A percentile compares a stretch with the other conserved stretches of the same genome.
phyloP scores from a whole-genome alignment of 768 basidiomycete genomes.

The Inosperma sp. region DNA sequence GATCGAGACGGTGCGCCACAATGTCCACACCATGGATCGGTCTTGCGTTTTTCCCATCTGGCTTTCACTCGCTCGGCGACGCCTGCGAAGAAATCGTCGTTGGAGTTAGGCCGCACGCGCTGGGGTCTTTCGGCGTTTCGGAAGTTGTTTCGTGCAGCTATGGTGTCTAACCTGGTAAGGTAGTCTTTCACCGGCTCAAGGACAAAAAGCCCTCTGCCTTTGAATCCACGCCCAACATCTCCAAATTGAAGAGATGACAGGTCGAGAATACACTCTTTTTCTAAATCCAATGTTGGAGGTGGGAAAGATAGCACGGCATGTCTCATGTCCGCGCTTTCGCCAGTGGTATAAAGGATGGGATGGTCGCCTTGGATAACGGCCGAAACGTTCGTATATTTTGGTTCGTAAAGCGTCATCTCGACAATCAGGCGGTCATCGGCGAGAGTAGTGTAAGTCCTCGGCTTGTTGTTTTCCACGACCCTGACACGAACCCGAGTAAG shows the following conservation, averaged over 20 bases:
- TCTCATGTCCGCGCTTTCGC: slow-evolving; percentile 2
- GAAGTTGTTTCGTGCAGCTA: slow-evolving; percentile 17
- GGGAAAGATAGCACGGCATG: slow-evolving; percentile 22
- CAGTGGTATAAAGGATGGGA: slow-evolving; percentile 15
- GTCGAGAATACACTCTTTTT: slow-evolving; percentile 21
- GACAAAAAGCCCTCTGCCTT: slow-evolving; percentile 21
- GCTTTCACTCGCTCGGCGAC: slow-evolving; percentile 18
- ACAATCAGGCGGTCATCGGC: slow-evolving; percentile 14
- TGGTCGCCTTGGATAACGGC: slow-evolving; percentile 9
- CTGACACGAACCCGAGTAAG: slow-evolving; percentile 18
- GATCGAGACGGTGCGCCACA: slow-evolving; percentile 21
- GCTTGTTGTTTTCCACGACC: slow-evolving; percentile 11
- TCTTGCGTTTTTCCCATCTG: slow-evolving; percentile 19
- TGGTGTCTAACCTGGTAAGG: slow-evolving; percentile 13
- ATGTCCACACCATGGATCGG: slow-evolving; percentile 21
- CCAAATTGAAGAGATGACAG: slow-evolving; percentile 24
- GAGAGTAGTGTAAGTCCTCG: slow-evolving; percentile 12
- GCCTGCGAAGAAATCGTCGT: slow-evolving; percentile 11
- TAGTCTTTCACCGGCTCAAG: slow-evolving; percentile 18
- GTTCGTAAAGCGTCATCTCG: slow-evolving; percentile 17
- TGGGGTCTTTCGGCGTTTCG: slow-evolving; percentile 7
- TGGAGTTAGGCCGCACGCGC: slow-evolving; percentile 11
- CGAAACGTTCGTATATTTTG: slow-evolving; percentile 10
- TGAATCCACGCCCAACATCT: slow-evolving; percentile 20
- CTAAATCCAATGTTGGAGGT: slow-evolving; percentile 6